Base-by-base conservation (phyloP, 768 basidiomycete species). In the Leccinum obscurum region DNA sequence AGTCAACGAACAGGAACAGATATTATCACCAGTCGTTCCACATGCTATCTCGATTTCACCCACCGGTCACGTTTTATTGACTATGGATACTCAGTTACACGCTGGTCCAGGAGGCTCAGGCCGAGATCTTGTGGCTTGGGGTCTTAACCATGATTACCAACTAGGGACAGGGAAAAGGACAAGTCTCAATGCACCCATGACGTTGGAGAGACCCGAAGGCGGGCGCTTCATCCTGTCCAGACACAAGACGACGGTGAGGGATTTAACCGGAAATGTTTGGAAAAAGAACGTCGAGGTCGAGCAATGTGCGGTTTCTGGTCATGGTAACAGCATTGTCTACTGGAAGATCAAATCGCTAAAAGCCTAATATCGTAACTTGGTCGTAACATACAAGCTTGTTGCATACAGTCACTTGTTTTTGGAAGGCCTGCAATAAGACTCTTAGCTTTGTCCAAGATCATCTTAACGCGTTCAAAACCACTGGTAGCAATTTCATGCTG, bases 31-130 rank as follows among this genome's bases (percentile, higher is more conserved):
- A 4, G 83, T 95, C 53, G 72, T 72, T 49, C 88, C 89, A 4
- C 77, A 84, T 46, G 76, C 78, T 20, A 77, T 95, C 35, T 84
- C 84, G 1, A 81, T 93, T 49, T 89, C 90, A 14, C 83, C 86
- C 0, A 87, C 84, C 1, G 88, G 92, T 0, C 93, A 95, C 72
- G 83, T 90, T 54, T 77, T 93, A 28, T 78, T 88, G 49, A 84
- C 89, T 9, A 76, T 96, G 50, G 85, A 92, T 61, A 90, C 90
- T 8, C 70, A 77, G 39, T 59, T 71, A 30, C 77, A 77, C 15
- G 80, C 82, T 4, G 81, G 77, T 4, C 77, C 78, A 11, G 81
- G 82, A 44, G 81, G 79, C 14, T 70, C 69, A 2, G 86, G 88
- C 2, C 81, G 84, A 54, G 92, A 93, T 71, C 74, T 93, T 39